Conservation (phyloP, 352 stramenopile species). For the Globisporangium paddicum region DNA sequence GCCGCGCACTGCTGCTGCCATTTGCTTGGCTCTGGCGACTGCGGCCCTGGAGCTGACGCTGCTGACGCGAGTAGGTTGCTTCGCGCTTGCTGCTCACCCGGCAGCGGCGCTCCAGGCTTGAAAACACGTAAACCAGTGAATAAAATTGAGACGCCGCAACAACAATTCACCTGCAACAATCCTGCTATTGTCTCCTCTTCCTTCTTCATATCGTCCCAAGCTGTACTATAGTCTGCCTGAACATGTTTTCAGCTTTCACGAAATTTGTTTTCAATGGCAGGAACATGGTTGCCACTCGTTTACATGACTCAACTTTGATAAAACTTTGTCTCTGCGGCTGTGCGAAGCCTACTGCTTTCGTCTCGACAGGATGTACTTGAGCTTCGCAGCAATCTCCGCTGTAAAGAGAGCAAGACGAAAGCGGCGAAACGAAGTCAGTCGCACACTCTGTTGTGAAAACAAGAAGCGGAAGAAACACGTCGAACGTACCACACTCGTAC, state of each 20-base stretch:
- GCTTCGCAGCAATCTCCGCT: conserved; percentile 88
- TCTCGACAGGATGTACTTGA: conserved; percentile 88
- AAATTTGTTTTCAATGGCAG: neutral
- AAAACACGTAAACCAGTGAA: conserved; percentile 43
- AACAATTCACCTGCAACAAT: conserved; percentile 30
- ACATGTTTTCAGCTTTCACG: neutral
- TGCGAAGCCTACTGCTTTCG: conserved; percentile 36
- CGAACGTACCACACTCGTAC: conserved; percentile 79
- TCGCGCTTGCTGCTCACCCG: neutral
- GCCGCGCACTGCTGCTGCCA: conserved; percentile 1
- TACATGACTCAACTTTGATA: neutral
- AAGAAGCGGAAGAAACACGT: neutral
- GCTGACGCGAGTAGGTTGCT: conserved; percentile 1
- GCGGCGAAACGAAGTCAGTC: neutral
- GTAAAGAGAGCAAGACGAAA: neutral
- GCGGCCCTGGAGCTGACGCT: conserved; percentile 2
- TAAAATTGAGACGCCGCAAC: conserved; percentile 84
- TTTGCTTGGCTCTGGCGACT: conserved; percentile 3
- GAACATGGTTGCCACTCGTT: neutral
- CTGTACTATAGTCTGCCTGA: neutral
- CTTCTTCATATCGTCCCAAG: neutral
- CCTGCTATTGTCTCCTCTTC: neutral
- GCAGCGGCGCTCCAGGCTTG: conserved; percentile 6
- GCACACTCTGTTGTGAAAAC: neutral
- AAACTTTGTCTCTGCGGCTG: neutral